A percentile compares a stretch with the other conserved stretches of the same genome.
Conservation (phyloP, 1,139 yeast genomes). For the Groenewaldozyma auringiensis region DNA sequence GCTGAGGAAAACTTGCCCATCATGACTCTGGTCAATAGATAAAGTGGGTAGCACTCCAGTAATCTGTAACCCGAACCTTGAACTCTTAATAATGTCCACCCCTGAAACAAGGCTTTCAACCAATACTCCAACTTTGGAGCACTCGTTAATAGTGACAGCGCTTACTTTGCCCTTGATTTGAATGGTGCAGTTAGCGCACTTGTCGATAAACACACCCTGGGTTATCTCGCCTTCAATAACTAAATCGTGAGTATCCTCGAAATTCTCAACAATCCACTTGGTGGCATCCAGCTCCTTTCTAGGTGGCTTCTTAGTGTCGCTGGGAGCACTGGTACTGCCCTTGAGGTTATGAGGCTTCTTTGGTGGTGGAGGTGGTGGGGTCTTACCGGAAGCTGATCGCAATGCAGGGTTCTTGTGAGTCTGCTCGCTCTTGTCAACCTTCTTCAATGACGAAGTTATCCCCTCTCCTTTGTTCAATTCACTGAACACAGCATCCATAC, state of each 20-base stretch:
- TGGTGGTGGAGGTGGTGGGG: slow-evolving; percentile 48
- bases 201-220: slow-evolving; percentile 84
- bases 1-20: slow-evolving; percentile 73
- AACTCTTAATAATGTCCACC: slow-evolving; percentile 76
- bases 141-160: slow-evolving; percentile 72
- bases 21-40: slow-evolving; percentile 81
- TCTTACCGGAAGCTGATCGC: slow-evolving; percentile 38
- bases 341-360: slow-evolving; percentile 63
- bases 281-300: slow-evolving; percentile 74
- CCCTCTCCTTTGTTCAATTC: slow-evolving; percentile 78
- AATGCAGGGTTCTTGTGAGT: slow-evolving; percentile 88
- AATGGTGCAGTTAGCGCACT: slow-evolving; percentile 63
- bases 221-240: slow-evolving; percentile 72
- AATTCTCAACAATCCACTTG: slow-evolving; percentile 85
- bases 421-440: slow-evolving; percentile 90
- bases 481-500: slow-evolving; percentile 85
- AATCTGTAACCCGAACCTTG: slow-evolving; percentile 77
- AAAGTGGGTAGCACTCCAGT: slow-evolving; percentile 74
- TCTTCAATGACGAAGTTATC: slow-evolving; percentile 78
- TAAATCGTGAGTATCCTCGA: slow-evolving; percentile 51
- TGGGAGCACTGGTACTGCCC: slow-evolving; percentile 14
- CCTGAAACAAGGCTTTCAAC: slow-evolving; percentile 84
- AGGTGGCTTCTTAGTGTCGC: slow-evolving; percentile 52
- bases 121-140: slow-evolving; percentile 65
- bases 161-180: slow-evolving; percentile 89